A percentile compares a stretch with the other conserved stretches of the same genome.
These are phyloP conservation scores for Phytophthora sp. DNA, from an alignment of 352 stramenopile genomes.

Conservation along the genomic window DNA sequence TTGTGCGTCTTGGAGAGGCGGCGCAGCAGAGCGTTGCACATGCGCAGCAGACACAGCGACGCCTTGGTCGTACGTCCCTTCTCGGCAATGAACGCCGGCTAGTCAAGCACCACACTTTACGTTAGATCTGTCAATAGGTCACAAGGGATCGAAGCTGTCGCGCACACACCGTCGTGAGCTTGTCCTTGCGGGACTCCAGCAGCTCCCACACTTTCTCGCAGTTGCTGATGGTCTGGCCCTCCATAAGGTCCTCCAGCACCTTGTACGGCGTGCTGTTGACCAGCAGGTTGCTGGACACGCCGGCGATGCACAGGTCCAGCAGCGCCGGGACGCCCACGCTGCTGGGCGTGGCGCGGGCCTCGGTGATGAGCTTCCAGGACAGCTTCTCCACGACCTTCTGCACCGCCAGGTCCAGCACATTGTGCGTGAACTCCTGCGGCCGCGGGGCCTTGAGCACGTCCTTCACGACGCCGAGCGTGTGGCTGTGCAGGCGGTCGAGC, in stretches of 20 bases:
- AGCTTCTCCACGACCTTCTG: conserved; percentile 83
- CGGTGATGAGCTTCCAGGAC: conserved; percentile 78
- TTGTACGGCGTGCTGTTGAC: conserved; percentile 83
- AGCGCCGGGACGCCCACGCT: conserved; percentile 72
- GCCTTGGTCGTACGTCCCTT: conserved; percentile 78
- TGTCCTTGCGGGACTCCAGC: conserved; percentile 77
- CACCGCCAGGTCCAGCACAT: conserved; percentile 76
- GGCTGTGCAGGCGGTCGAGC: conserved; percentile 55
- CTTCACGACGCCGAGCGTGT: conserved; percentile 41
- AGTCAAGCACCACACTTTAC: background rate
- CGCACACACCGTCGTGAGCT: conserved; percentile 57
- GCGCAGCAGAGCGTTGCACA: conserved; percentile 87
- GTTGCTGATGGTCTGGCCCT: conserved; percentile 85
- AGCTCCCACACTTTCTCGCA: conserved; percentile 88
- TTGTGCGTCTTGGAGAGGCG: conserved; percentile 90
- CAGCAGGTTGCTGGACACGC: conserved; percentile 68
- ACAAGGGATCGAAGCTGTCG: background rate
- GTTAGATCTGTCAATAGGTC: conserved; percentile 2
- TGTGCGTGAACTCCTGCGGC: conserved; percentile 56
- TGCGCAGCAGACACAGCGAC: conserved; percentile 77
- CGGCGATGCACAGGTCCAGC: conserved; percentile 83
- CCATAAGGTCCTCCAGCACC: conserved; percentile 87
- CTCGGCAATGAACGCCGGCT: conserved; percentile 74
- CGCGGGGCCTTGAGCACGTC: conserved; percentile 35
- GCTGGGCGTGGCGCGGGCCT: conserved; percentile 53